Evolutionary conservation across 2,329 filamentous ascomycete species (phyloP), one percentile per base, ranked within the genome.

Genomic region (Botrytis galanthina): DNA sequence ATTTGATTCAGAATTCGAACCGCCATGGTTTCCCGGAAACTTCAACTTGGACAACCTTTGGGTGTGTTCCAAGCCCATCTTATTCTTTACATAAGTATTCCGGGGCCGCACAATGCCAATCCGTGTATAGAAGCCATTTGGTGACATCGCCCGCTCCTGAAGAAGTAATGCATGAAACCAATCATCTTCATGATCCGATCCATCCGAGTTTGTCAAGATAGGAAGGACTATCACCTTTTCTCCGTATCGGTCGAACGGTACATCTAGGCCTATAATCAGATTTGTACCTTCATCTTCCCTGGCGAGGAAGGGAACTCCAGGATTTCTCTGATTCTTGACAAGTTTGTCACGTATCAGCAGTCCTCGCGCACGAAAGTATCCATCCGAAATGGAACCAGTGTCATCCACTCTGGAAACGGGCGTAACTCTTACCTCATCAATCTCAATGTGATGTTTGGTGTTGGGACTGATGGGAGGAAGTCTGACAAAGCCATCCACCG

Each of bases 251-350:
- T n/a, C 8, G 20, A 12, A 1, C 18, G 14, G 32, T 35, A 4
- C 18, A 26, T 67, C 46, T n/a, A 14, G 14, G 0, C 1, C 0
- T 39, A 14, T 14, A 18, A 0, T 1, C 3, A 37, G 0, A 39
- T 1, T 0, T 29, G 0, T 6, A 42, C 3, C 1, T n/a, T 6
- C 0, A 18, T 5, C 35, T 0, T 9, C 9, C 20, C 6, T 2
- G 3, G 14, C 22, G 12, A 39, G 59, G 10, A 0, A 9, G 35
- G 1, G 10, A 37, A 0, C 0, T 1, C 1, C 0, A 29, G 1
- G 2, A 39, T 9, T 0, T 39, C 12, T 14, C 12, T 16, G 12
- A 16, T 32, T 1, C 4, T 51, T 48, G 32, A 54, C 32, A 54
- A 67, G 14, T 4, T 4, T 67, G 10, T 39, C 46, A 6, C 46